Conservation (phyloP, 2,329 filamentous ascomycete species). For the Pestalotiopsis sp. region DNA sequence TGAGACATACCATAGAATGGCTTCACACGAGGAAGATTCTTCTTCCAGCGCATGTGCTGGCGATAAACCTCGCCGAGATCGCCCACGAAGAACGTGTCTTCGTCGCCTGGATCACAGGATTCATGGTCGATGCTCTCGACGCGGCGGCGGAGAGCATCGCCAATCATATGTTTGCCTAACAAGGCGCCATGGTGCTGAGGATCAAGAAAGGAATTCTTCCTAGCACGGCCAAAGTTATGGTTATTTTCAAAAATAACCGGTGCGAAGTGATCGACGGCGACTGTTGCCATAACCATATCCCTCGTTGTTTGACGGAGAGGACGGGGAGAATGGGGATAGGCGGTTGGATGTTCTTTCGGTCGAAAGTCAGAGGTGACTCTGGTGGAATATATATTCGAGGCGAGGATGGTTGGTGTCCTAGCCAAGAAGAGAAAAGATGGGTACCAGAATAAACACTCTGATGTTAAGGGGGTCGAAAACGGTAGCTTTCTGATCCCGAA, state of each 20-base stretch:
- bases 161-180: constrained; percentile 77
- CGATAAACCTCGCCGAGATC: constrained; percentile 98
- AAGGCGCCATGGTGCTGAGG: constrained; percentile 44
- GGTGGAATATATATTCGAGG: constrained; percentile 12
- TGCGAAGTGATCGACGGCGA: constrained; percentile 54
- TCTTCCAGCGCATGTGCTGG: constrained; percentile 98
- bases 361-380: constrained; percentile 20
- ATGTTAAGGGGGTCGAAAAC: constrained; percentile 95
- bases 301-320: constrained; percentile 31
- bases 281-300: constrained; percentile 69
- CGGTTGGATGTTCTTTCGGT: constrained; percentile 12
- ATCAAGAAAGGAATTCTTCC: constrained; percentile 37
- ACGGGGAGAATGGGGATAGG: constrained; percentile 23
- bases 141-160: constrained; percentile 81
- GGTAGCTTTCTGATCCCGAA: constrained; percentile 88
- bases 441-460: constrained; percentile 25
- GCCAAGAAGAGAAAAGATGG: not conserved
- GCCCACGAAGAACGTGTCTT: constrained; percentile 97
- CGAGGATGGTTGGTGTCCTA: constrained; percentile 17
- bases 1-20: constrained; percentile 81
- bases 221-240: constrained; percentile 34
- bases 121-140: constrained; percentile 84
- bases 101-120: constrained; percentile 84
- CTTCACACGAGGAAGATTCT: constrained; percentile 86
- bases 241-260: constrained; percentile 51